phyloP scores from a whole-genome alignment of 768 basidiomycete genomes.

The Crucibulum laeve region DNA sequence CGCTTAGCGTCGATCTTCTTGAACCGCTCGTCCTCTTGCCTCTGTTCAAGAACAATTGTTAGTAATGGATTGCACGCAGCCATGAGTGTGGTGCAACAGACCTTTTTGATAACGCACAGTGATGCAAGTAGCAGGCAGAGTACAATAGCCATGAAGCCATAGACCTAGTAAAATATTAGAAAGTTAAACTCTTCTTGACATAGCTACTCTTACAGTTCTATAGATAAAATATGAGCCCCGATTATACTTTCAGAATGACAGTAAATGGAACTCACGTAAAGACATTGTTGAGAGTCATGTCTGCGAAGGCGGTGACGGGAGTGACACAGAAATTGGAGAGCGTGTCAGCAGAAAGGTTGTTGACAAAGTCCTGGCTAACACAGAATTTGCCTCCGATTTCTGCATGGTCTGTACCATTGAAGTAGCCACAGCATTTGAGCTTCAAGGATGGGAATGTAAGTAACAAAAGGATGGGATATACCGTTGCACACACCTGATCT shows the following conservation, averaged over 20 bases:
- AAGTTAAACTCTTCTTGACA: conserved; percentile 1
- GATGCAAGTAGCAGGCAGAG: conserved; percentile 73
- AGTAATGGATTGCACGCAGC: conserved; percentile 3
- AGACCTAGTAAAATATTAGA: conserved; percentile 38
- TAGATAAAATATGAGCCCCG: conserved; percentile 5
- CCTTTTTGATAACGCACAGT: conserved; percentile 83
- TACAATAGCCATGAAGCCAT: conserved; percentile 82
- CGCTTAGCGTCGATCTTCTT: conserved; percentile 87
- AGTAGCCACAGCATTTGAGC: conserved; percentile 87
- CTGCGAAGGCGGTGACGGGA: conserved; percentile 63
- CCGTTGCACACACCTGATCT: conserved; percentile 51
- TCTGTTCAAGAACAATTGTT: conserved; percentile 33
- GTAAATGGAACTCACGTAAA: conserved; percentile 65
- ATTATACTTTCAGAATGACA: background rate
- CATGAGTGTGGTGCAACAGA: conserved; percentile 15
- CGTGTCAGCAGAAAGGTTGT: conserved; percentile 32
- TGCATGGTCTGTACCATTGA: conserved; percentile 55
- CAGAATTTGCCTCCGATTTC: conserved; percentile 66
- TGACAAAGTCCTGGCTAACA: conserved; percentile 34
- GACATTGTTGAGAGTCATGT: conserved; percentile 70
- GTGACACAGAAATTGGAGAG: conserved; percentile 63
- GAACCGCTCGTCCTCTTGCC: conserved; percentile 80
- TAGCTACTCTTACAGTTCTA: conserved; percentile 37
- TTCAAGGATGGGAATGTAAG: conserved; percentile 21
- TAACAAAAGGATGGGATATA: background rate